Evolutionary conservation across 2,329 filamentous ascomycete genomes (phyloP).

Genomic region (Fonsecaea nubica): DNA sequence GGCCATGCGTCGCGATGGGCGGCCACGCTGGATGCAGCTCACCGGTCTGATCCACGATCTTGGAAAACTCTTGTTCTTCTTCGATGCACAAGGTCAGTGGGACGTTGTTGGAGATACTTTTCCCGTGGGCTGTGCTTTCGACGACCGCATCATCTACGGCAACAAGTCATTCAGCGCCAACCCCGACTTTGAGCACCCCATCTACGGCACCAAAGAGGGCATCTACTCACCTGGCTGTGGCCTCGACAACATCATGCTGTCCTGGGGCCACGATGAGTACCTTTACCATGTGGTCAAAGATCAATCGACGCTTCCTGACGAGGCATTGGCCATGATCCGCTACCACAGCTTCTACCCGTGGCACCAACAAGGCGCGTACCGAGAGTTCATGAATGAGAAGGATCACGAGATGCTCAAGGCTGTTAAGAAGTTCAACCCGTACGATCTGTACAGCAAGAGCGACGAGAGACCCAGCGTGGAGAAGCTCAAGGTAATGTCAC

Average conservation of each 20-base stretch:
- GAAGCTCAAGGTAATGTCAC: slow-evolving; percentile 69
- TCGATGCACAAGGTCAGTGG: slow-evolving; percentile 87
- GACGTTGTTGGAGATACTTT: slow-evolving; percentile 77
- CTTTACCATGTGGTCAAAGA: slow-evolving; percentile 86
- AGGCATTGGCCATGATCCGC: slow-evolving; percentile 89
- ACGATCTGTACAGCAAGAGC: slow-evolving; percentile 90
- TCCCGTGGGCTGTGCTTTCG: slow-evolving; percentile 57
- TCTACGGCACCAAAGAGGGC: slow-evolving; percentile 77
- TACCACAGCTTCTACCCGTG: slow-evolving; percentile 95
- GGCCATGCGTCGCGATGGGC: slow-evolving; percentile 78
- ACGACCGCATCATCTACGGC: slow-evolving; percentile 79
- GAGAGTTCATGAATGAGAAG: slow-evolving; percentile 80
- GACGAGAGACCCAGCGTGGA: slow-evolving; percentile 78
- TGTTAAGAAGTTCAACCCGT: slow-evolving; percentile 86
- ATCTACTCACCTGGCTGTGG: slow-evolving; percentile 83
- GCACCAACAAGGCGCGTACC: slow-evolving; percentile 82
- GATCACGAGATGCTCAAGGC: slow-evolving; percentile 80
- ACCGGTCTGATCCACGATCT: slow-evolving; percentile 57
- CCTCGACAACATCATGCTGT: slow-evolving; percentile 85
- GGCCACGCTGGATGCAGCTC: slow-evolving; percentile 57
- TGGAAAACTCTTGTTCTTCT: slow-evolving; percentile 56
- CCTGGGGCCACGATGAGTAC: slow-evolving; percentile 89
- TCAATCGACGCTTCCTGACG: slow-evolving; percentile 77
- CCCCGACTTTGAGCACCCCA: slow-evolving; percentile 72
- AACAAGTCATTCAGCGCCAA: slow-evolving; percentile 75